Evolutionary conservation across 805 yeast species (phyloP).

Genomic region (Kodamaea jinghongensis): DNA sequence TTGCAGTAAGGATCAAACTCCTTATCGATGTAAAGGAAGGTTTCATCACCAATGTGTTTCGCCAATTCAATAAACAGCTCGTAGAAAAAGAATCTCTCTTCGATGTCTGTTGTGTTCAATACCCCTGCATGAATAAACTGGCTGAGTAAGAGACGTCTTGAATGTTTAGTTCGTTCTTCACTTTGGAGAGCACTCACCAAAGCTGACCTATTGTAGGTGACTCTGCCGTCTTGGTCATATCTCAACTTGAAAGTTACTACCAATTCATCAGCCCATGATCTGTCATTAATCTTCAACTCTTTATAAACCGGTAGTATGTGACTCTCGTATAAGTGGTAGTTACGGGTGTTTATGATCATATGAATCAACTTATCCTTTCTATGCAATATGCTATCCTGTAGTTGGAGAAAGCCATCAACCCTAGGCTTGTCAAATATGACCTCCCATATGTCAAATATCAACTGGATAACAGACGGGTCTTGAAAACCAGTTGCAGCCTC

Average conservation of each 20-base stretch:
- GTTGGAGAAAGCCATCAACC: constrained; percentile 4
- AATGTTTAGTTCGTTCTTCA: constrained; percentile 9
- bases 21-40: constrained; percentile 16
- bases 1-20: constrained; percentile 19
- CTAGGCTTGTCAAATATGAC: constrained; percentile 14
- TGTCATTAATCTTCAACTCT: neutral
- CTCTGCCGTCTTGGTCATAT: constrained; percentile 9
- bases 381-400: constrained; percentile 18
- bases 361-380: constrained; percentile 23
- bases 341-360: constrained; percentile 26
- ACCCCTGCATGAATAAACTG: constrained; percentile 18
- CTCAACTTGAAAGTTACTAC: constrained; percentile 23
- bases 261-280: constrained; percentile 24
- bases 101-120: constrained; percentile 12
- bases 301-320: constrained; percentile 18
- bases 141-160: constrained; percentile 21
- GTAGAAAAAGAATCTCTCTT: constrained; percentile 14
- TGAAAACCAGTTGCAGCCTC: constrained; percentile 23
- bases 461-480: constrained; percentile 13
- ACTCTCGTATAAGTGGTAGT: constrained; percentile 20
- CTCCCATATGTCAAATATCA: constrained; percentile 26
- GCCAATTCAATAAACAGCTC: constrained; percentile 18
- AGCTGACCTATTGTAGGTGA: constrained; percentile 11
- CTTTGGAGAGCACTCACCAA: constrained; percentile 17
- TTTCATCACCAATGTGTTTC: constrained; percentile 17